Evolutionary conservation across 306 rosid species (phyloP).

Genomic region (Heteromeles arbutifolia): DNA sequence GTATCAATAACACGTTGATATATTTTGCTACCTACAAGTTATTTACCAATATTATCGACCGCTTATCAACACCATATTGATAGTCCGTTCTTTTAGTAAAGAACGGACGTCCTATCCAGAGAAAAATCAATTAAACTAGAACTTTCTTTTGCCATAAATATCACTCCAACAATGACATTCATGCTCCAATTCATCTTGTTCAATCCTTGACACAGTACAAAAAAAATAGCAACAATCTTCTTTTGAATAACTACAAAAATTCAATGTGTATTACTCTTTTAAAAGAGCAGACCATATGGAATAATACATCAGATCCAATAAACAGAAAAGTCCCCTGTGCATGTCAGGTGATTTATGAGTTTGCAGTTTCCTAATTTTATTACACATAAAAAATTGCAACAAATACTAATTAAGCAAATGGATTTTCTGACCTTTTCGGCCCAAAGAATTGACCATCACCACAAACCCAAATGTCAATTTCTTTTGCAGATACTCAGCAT

Average conservation of each 20-base stretch:
- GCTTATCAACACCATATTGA: background rate
- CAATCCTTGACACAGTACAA: background rate
- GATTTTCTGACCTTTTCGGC: background rate
- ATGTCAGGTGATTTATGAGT: background rate
- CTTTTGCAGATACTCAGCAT: conserved; percentile 6
- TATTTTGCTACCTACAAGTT: background rate
- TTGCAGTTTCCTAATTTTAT: conserved; percentile 1
- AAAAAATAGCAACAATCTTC: background rate
- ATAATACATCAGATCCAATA: background rate
- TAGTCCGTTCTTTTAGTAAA: no score
- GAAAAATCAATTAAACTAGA: no score
- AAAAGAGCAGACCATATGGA: background rate
- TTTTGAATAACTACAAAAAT: background rate
- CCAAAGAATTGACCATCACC: conserved; percentile 18
- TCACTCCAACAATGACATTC: no score
- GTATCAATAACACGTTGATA: background rate
- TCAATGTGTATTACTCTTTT: background rate
- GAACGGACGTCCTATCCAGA: background rate
- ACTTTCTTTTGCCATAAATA: no score
- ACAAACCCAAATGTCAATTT: background rate
- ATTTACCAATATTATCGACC: no score
- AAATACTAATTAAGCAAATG: conserved; percentile 4
- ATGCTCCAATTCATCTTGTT: background rate
- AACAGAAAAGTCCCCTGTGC: background rate
- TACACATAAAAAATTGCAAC: conserved; percentile 4